phyloP scores from a whole-genome alignment of 768 basidiomycete species.

The Hydnomerulius pinastri region DNA sequence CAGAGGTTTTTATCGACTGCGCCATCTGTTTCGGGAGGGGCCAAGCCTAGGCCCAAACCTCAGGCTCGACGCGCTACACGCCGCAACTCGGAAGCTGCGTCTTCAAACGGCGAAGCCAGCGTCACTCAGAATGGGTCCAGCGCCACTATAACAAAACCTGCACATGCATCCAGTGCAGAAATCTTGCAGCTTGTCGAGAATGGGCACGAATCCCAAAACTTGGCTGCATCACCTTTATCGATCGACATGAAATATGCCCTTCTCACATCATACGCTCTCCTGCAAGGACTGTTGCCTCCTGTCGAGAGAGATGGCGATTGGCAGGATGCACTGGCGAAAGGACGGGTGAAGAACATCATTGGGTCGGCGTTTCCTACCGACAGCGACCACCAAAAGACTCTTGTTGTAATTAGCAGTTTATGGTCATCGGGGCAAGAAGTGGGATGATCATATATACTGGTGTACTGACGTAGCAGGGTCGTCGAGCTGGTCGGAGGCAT shows the following conservation, averaged over 20 bases:
- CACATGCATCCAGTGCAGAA: constrained; percentile 26
- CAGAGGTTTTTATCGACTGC: constrained; percentile 38
- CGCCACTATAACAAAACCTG: constrained; percentile 27
- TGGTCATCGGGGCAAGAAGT: constrained; percentile 11
- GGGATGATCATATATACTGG: neutral
- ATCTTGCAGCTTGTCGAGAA: constrained; percentile 28
- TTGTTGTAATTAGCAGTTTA: constrained; percentile 18
- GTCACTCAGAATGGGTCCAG: constrained; percentile 18
- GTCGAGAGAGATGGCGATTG: constrained; percentile 37
- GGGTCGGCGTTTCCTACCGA: constrained; percentile 26
- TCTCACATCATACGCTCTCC: constrained; percentile 39
- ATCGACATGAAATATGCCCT: constrained; percentile 40
- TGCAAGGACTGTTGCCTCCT: constrained; percentile 30
- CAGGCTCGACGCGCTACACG: constrained; percentile 27
- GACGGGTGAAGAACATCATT: constrained; percentile 26
- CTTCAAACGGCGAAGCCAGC: constrained; percentile 10
- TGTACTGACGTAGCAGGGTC: neutral
- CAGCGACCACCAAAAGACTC: constrained; percentile 28
- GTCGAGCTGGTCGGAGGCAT: neutral
- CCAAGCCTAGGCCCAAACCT: constrained; percentile 35
- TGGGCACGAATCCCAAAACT: constrained; percentile 7
- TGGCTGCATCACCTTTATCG: constrained; percentile 9
- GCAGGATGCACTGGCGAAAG: constrained; percentile 28
- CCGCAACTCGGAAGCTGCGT: constrained; percentile 5
- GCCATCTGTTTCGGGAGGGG: constrained; percentile 9